Conservation (phyloP, 805 yeast genomes). For the Candida ficus region DNA sequence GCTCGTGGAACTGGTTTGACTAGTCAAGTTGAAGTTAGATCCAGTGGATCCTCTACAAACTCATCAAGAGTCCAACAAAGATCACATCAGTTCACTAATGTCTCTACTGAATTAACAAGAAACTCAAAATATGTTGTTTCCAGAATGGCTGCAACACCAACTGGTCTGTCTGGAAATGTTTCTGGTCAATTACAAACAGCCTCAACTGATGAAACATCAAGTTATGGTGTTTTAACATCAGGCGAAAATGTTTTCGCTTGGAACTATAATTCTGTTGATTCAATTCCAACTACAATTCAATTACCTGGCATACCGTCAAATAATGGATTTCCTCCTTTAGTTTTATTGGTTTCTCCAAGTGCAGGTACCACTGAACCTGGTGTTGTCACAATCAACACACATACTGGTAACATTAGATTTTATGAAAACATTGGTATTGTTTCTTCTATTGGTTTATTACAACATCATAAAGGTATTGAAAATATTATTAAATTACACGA, state of each 20-base stretch:
- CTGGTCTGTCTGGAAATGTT: slow-evolving; percentile 7
- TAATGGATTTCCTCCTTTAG: slow-evolving; percentile 40
- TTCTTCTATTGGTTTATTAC: slow-evolving; percentile 55
- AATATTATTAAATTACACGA: slow-evolving; percentile 38
- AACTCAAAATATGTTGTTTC: slow-evolving; percentile 54
- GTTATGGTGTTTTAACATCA: slow-evolving; percentile 25
- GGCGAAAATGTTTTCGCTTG: slow-evolving; percentile 57
- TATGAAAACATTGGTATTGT: slow-evolving; percentile 73
- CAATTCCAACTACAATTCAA: slow-evolving; percentile 50
- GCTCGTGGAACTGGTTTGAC: slow-evolving; percentile 4
- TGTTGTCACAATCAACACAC: slow-evolving; percentile 55
- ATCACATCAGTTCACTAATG: slow-evolving; percentile 20
- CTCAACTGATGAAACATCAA: slow-evolving; percentile 26
- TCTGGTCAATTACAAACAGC: slow-evolving; percentile 16
- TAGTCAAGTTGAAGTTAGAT: slow-evolving; percentile 1
- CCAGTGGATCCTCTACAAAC: neutral
- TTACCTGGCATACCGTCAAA: slow-evolving; percentile 32
- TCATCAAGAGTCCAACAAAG: slow-evolving; percentile 7
- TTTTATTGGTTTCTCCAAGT: slow-evolving; percentile 53
- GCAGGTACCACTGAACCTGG: slow-evolving; percentile 60
- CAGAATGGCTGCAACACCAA: slow-evolving; percentile 52
- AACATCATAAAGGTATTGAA: slow-evolving; percentile 32
- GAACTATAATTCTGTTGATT: slow-evolving; percentile 60
- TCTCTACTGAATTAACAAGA: slow-evolving; percentile 47
- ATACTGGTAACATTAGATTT: slow-evolving; percentile 55